Base-by-base conservation (phyloP, 108 stramenopile species). In the Epithemia pelagica region DNA sequence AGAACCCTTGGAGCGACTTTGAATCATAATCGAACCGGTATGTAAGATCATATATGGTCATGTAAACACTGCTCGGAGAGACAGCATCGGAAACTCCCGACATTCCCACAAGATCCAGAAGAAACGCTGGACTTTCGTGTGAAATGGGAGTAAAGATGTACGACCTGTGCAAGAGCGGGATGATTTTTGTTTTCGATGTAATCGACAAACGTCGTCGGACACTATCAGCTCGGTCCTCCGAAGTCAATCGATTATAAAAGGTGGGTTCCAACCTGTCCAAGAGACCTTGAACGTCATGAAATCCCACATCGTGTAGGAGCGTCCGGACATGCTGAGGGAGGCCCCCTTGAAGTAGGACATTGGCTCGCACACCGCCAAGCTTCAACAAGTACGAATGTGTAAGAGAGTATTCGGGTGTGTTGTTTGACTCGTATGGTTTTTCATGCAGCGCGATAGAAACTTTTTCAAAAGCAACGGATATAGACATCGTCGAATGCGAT, bases 1-100 rank as follows among this genome's bases (percentile, higher is more conserved):
- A 57, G 1, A 89, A 26, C 46, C 73, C 62, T 28, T 75, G 22
- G 28, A 79, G 53, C 87, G 83, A 88, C 2, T 70, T 30, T 10
- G 85, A 86, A 56, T 82, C 73, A 52, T 73, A 61, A 46, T 74
- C 63, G 62, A n/a, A 62, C 32, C 91, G 78, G 63, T 77, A 72
- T 23, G 88, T 92, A 52, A 89, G 72, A 67, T 90, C 83, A 37
- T 92, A 92, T 10, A 90, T 28, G 25, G 72, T 68, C 21, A 86
- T 32, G 63, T 90, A 72, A 59, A 92, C 46, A 54, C 66, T 66
- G 8, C 37, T 58, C 30, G 67, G 65, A 28, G 52, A 67, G 30
- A 64, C 56, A 52, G 74, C 78, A 63, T 51, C 62, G 1, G 2
- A 3, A 22, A 61, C 58, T 0, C 71, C 55, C 2, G 73, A 64